These are phyloP conservation scores for Apophysomyces trapeziformis DNA, from an alignment of 371 early-diverging fungal genomes.

Conservation along the genomic window DNA sequence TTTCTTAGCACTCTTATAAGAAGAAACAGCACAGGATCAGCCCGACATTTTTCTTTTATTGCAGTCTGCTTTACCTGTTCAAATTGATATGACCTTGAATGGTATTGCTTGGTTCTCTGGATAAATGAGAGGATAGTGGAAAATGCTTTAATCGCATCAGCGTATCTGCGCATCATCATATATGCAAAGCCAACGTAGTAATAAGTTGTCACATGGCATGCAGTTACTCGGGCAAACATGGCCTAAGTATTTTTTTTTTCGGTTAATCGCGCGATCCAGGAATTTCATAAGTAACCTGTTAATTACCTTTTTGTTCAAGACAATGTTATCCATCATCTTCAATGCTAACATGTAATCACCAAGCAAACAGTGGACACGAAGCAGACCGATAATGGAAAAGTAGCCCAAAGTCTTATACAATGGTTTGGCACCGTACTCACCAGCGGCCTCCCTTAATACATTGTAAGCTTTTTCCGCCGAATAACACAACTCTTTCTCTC, in stretches of 20 bases:
- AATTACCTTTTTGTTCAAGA: slow-evolving; percentile 72
- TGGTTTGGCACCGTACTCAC: slow-evolving; percentile 71
- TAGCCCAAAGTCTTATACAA: slow-evolving; percentile 94
- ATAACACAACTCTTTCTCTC: too few relatives aligned
- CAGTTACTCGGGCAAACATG: slow-evolving; percentile 88
- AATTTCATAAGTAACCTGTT: too few relatives aligned
- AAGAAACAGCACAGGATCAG: background rate
- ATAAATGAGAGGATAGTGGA: slow-evolving; percentile 87
- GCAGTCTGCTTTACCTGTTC: slow-evolving; percentile 60
- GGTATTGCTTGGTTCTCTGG: slow-evolving; percentile 89
- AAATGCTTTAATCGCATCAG: slow-evolving; percentile 91
- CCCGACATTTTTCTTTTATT: slow-evolving; percentile 5
- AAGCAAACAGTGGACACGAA: slow-evolving; percentile 90
- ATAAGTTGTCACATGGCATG: slow-evolving; percentile 93
- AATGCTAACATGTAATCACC: slow-evolving; percentile 92
- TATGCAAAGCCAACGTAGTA: slow-evolving; percentile 95
- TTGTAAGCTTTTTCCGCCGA: too few relatives aligned
- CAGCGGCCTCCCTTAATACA: slow-evolving; percentile 59
- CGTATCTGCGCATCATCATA: slow-evolving; percentile 94
- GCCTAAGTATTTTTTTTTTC: slow-evolving; percentile 36
- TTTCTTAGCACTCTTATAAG: slow-evolving; percentile 61
- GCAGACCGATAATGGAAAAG: slow-evolving; percentile 87
- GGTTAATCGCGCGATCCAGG: too few relatives aligned
- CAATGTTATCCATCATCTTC: slow-evolving; percentile 92
- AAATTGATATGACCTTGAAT: slow-evolving; percentile 86